Conservation (phyloP, 306 rosid genomes). For the Medicago ruthenica region DNA sequence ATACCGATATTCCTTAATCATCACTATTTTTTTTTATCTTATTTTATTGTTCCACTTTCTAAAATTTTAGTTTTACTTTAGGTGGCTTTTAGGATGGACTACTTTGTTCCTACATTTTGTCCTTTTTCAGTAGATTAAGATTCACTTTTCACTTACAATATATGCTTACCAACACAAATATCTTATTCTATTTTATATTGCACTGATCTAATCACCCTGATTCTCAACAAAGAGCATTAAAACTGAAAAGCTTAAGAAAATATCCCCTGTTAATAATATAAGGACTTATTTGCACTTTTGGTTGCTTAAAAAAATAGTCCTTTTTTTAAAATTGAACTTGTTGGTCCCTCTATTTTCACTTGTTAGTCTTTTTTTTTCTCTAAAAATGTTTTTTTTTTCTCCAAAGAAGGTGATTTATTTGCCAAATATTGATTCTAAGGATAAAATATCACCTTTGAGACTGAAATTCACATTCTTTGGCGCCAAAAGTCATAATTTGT, state of each 20-base stretch:
- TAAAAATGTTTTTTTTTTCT: too few relatives aligned
- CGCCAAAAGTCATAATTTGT: too few relatives aligned
- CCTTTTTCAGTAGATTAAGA: constrained; percentile 10
- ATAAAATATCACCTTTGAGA: too few relatives aligned
- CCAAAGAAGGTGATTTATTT: too few relatives aligned
- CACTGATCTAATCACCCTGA: constrained; percentile 19
- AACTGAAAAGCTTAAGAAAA: neutral
- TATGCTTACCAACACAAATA: constrained; percentile 17
- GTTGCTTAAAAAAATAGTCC: too few relatives aligned
- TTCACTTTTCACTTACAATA: constrained; percentile 38
- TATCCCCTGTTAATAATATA: neutral
- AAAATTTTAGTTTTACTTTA: constrained; percentile 36
- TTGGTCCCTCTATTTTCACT: too few relatives aligned
- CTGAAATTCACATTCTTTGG: too few relatives aligned
- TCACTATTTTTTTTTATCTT: constrained; percentile 12
- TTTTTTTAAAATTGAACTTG: too few relatives aligned
- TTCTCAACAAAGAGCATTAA: neutral
- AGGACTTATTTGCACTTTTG: too few relatives aligned
- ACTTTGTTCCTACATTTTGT: constrained; percentile 16
- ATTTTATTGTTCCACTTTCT: constrained; percentile 27
- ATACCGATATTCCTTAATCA: constrained; percentile 12
- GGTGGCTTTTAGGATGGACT: neutral
- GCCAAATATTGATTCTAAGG: too few relatives aligned
- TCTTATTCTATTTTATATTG: neutral
- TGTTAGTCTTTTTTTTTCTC: too few relatives aligned